phyloP scores from a whole-genome alignment of 768 basidiomycete species.

The Nidularia pulvinata region DNA sequence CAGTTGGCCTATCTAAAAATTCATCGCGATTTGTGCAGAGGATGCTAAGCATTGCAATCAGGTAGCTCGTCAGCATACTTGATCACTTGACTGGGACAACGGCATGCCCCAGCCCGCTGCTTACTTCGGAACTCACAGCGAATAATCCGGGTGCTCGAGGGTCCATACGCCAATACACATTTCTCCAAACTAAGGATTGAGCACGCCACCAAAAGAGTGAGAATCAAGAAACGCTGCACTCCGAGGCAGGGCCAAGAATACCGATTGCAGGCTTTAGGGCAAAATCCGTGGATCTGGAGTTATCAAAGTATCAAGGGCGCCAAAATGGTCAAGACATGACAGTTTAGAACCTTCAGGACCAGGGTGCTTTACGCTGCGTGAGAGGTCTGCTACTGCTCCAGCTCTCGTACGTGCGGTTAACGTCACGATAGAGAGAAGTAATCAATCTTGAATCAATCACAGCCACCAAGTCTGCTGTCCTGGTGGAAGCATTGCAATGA shows the following conservation, averaged over 20 bases:
- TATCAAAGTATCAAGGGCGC: conserved; percentile 13
- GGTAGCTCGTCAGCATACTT: no score
- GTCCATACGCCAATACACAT: conserved; percentile 88
- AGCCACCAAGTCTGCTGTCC: no score
- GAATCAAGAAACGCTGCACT: conserved; percentile 7
- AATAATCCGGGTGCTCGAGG: conserved; percentile 74
- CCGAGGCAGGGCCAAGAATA: conserved; percentile 14
- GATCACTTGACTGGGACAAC: no score
- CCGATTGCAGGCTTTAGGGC: conserved; percentile 5
- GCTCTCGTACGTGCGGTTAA: no score
- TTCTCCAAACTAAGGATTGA: conserved; percentile 7
- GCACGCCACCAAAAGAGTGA: conserved; percentile 9
- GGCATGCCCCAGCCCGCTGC: no score
- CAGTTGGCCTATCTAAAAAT: conserved; percentile 63
- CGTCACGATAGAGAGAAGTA: no score
- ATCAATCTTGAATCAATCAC: no score
- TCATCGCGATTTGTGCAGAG: conserved; percentile 82
- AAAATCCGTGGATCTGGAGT: conserved; percentile 26
- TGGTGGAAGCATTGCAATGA: no score
- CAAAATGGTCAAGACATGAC: conserved; percentile 8
- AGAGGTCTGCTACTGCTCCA: not conserved
- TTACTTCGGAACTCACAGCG: conserved; percentile 54
- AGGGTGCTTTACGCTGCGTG: not conserved
- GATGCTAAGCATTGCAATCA: conserved; percentile 41
- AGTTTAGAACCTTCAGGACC: not conserved